Base-by-base conservation (phyloP, 2,329 filamentous ascomycete genomes). In the Aureobasidium sp. region DNA sequence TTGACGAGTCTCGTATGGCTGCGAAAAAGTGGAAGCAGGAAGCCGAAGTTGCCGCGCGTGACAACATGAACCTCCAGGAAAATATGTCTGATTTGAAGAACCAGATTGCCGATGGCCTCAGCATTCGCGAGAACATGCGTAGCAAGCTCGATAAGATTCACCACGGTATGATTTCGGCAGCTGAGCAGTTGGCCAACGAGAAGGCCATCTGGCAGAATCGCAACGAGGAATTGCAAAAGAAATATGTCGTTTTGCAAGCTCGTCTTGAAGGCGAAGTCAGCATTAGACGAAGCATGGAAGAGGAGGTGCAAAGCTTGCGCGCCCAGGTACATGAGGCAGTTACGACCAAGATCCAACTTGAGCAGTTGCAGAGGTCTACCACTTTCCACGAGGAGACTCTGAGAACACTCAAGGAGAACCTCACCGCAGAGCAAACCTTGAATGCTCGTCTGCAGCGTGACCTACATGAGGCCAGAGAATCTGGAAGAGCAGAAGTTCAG, bases 31-130 rank as follows among this genome's bases (percentile, higher is more conserved):
- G 80, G 74, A 77, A 78, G 40, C 70, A 75, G 40, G 78, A 84
- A 55, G 73, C 80, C 10, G 77, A 84, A 45, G 71, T 77, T 32
- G 74, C 74, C 44, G 77, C 75, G 59, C 68, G 71, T 41, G 78
- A 81, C 58, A 90, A 88, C 61, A 88, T 85, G 67, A 84, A 85
- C 59, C 74, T 96, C 53, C 83, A 83, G 60, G 83, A 80, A 64
- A 83, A 84, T 25, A 81, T 95, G 55, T 81, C 84, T 57, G 84
- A 83, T 19, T 76, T 95, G 53, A 82, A 84, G 57, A 79, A 79
- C 40, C 90, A 95, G 65, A 80, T 93, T 37, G 84, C 93, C 63
- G 90, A 95, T 71, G 91, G 89, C 63, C 83, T 90, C 64, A 83
- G 85, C 58, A 80, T 94, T 55, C 85, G 90, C 55, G 88, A 95